Evolutionary conservation across 495 filamentous ascomycete genomes (phyloP).

Genomic region (Penicillium soppii): DNA sequence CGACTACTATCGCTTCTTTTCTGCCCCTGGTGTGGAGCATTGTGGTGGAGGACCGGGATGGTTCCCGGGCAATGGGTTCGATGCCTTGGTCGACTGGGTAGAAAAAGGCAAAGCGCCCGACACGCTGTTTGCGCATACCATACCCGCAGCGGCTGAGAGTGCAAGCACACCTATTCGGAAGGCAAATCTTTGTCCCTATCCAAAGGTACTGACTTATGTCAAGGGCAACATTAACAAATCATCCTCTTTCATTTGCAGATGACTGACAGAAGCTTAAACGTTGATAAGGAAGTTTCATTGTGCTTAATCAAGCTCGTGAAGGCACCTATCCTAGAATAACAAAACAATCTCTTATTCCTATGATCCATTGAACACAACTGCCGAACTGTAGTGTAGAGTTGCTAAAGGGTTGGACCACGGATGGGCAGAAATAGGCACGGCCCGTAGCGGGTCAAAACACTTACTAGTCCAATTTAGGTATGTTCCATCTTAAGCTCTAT

Average conservation of each 20-base stretch:
- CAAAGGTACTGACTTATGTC: not conserved
- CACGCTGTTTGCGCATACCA: conserved; percentile 2
- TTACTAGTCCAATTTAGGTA: too few relatives aligned
- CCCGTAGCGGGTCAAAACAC: too few relatives aligned
- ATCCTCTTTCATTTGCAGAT: not conserved
- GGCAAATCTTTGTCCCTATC: not conserved
- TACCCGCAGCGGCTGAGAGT: not conserved
- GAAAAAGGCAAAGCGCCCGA: conserved; percentile 26
- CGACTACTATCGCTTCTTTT: conserved; percentile 30
- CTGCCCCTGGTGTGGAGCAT: conserved; percentile 30
- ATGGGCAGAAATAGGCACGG: too few relatives aligned
- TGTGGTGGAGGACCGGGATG: conserved; percentile 25
- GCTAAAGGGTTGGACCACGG: too few relatives aligned
- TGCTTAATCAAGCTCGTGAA: too few relatives aligned
- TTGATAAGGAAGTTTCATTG: too few relatives aligned
- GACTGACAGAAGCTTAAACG: too few relatives aligned
- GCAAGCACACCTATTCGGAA: not conserved
- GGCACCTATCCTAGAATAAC: too few relatives aligned
- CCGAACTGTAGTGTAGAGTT: too few relatives aligned
- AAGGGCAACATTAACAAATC: not conserved
- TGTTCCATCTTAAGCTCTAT: too few relatives aligned
- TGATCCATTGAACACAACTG: too few relatives aligned
- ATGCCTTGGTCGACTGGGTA: conserved; percentile 28
- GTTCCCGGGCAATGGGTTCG: conserved; percentile 13
- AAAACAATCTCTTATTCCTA: too few relatives aligned